Evolutionary conservation across 1,139 yeast species (phyloP).

Genomic region (Lodderomyces elongisporus): DNA sequence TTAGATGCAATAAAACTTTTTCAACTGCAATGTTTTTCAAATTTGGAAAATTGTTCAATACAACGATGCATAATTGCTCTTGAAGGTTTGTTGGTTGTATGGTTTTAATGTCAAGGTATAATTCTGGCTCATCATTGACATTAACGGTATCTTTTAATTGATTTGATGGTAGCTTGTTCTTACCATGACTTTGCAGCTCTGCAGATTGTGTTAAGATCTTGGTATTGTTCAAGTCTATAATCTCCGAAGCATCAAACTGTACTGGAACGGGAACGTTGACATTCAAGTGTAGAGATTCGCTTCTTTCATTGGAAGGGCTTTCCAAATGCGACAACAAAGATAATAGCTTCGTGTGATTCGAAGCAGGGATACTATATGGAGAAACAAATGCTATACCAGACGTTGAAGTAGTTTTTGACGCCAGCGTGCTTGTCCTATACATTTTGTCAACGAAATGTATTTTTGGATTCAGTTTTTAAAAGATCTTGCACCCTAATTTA

Average conservation of each 20-base stretch:
- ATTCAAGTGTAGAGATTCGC: constrained; percentile 4
- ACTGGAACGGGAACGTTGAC: constrained; percentile 20
- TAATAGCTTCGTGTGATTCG: constrained; percentile 13
- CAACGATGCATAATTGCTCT: constrained; percentile 35
- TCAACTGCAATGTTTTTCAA: constrained; percentile 28
- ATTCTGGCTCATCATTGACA: constrained; percentile 13
- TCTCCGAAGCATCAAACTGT: constrained; percentile 20
- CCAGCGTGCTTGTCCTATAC: background rate
- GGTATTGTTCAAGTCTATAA: constrained; percentile 20
- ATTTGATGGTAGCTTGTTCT: constrained; percentile 1
- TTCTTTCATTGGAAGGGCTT: background rate
- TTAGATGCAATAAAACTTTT: constrained; percentile 17
- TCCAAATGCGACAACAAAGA: constrained; percentile 11
- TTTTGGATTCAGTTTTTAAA: too few species aligned
- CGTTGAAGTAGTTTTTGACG: background rate
- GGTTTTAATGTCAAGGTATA: constrained; percentile 20
- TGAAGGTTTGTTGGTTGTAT: constrained; percentile 29
- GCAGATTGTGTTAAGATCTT: constrained; percentile 15
- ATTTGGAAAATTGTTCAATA: constrained; percentile 31
- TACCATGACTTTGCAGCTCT: constrained; percentile 3
- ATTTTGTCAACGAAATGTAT: too few species aligned
- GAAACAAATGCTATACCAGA: constrained; percentile 6
- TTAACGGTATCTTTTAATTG: constrained; percentile 6
- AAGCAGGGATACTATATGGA: constrained; percentile 16
- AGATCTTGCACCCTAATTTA: too few species aligned